Conservation (phyloP, 768 basidiomycete genomes). For the Suillus alpinus region DNA sequence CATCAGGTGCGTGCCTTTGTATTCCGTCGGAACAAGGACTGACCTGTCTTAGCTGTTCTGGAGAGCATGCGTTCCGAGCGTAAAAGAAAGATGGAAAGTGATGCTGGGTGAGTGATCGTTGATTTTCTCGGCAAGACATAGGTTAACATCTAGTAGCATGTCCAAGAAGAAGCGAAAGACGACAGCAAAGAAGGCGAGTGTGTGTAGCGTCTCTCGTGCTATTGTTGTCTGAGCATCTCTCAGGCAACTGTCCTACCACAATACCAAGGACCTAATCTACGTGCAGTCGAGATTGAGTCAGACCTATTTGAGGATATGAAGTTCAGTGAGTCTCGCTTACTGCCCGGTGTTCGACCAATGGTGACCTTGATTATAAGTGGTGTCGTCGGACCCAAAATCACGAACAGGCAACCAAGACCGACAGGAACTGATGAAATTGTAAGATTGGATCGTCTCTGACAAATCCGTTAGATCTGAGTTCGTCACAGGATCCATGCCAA, state of each 20-base stretch:
- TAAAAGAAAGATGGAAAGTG: constrained; percentile 73
- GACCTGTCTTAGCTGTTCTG: constrained; percentile 45
- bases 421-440: constrained; percentile 67
- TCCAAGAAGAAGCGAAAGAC: constrained; percentile 31
- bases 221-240: neutral
- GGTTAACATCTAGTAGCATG: constrained; percentile 20
- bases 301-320: constrained; percentile 71
- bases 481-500: constrained; percentile 60
- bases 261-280: constrained; percentile 63
- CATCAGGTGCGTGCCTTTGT: constrained; percentile 45
- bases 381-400: constrained; percentile 73
- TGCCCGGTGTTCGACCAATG: neutral
- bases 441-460: constrained; percentile 13
- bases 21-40: neutral
- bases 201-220: too few relatives aligned
- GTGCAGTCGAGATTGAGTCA: constrained; percentile 56
- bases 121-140: neutral
- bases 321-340: constrained; percentile 59
- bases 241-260: constrained; percentile 63
- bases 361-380: constrained; percentile 45
- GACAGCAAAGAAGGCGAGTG: constrained; percentile 24
- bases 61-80: constrained; percentile 60
- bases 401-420: constrained; percentile 67
- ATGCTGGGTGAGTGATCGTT: constrained; percentile 41
- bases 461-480: constrained; percentile 1